Percentiles rank a stretch among this genome's conserved stretches.
Conservation (phyloP, 257 asterid species). For the Verbascum thapsus region DNA sequence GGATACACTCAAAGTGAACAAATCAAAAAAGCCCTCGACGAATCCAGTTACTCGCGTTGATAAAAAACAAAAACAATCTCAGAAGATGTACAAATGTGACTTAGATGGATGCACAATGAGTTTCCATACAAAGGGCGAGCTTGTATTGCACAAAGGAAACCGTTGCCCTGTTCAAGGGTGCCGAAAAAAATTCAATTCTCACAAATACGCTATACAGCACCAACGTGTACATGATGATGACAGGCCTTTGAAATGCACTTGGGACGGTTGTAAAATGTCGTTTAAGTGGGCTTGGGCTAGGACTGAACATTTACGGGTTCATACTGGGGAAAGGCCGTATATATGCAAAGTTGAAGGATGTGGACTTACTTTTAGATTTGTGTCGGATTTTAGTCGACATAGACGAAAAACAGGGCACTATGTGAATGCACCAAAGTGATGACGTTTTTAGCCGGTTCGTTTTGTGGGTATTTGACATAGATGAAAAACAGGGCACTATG, state of each 20-base stretch:
- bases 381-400: conserved; percentile 86
- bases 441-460: neutral
- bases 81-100: conserved; percentile 54
- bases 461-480: conserved; percentile 45
- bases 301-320: conserved; percentile 86
- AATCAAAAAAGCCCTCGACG: conserved; percentile 31
- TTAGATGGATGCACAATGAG: conserved; percentile 69
- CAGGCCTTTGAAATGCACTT: conserved; percentile 82
- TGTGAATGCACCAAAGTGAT: conserved; percentile 32
- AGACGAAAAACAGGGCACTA: conserved; percentile 85
- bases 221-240: conserved; percentile 83
- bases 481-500: conserved; percentile 79
- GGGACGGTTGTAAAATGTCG: conserved; percentile 85
- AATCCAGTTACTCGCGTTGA: conserved; percentile 27
- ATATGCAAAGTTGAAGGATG: conserved; percentile 72
- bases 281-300: conserved; percentile 99
- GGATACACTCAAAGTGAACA: conserved; percentile 31
- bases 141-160: conserved; percentile 62
- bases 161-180: conserved; percentile 75
- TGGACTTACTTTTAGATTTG: conserved; percentile 86
- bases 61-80: conserved; percentile 41
- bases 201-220: conserved; percentile 67
- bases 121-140: conserved; percentile 71
- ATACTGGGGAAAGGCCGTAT: conserved; percentile 84
- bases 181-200: conserved; percentile 77